These are phyloP conservation scores for Gymnopilus dilepis DNA, from an alignment of 768 basidiomycete species.

Conservation along the genomic window DNA sequence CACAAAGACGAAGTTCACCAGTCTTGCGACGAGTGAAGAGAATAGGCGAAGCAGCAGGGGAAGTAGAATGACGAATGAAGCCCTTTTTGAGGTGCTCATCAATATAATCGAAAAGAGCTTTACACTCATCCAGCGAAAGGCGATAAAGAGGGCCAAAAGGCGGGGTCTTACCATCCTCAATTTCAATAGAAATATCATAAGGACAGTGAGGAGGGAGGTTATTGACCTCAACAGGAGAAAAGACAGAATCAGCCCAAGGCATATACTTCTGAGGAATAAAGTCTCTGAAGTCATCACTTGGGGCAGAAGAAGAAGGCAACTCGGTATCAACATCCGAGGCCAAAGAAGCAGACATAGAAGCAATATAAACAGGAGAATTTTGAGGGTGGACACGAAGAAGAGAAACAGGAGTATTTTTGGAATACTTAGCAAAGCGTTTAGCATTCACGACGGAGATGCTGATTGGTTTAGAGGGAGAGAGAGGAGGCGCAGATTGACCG, in stretches of 20 bases:
- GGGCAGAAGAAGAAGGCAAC: neutral
- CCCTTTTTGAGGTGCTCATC: constrained; percentile 32
- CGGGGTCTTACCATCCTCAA: constrained; percentile 37
- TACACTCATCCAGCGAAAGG: constrained; percentile 33
- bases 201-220: constrained; percentile 38
- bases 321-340: constrained; percentile 3
- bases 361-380: constrained; percentile 21
- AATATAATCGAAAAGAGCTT: constrained; percentile 28
- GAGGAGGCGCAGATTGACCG: constrained; percentile 23
- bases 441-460: constrained; percentile 22
- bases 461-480: constrained; percentile 12
- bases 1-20: constrained; percentile 36
- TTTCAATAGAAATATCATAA: constrained; percentile 39
- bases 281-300: neutral
- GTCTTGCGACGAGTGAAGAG: constrained; percentile 40
- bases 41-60: constrained; percentile 35
- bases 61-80: constrained; percentile 38
- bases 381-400: constrained; percentile 13
- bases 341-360: constrained; percentile 16
- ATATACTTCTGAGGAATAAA: constrained; percentile 32
- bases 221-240: constrained; percentile 28
- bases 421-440: constrained; percentile 25
- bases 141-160: constrained; percentile 42
- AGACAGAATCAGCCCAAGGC: constrained; percentile 31
- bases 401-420: constrained; percentile 18